Evolutionary conservation across 768 basidiomycete genomes (phyloP).

Genomic region (Xerocomus potaroensis): DNA sequence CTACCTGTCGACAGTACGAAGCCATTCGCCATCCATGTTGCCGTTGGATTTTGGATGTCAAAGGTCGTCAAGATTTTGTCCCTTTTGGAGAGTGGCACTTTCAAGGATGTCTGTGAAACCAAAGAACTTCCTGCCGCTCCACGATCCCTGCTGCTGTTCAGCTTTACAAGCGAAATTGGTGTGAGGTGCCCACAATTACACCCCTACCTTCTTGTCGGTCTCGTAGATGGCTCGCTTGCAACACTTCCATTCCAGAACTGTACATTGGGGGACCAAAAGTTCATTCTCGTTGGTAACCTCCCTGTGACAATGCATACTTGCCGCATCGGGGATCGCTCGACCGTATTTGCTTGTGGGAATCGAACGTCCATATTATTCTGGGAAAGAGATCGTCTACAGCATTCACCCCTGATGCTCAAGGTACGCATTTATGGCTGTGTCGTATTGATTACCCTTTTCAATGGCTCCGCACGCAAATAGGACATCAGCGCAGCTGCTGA

Average conservation of each 20-base stretch:
- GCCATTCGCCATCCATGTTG: conserved; percentile 45
- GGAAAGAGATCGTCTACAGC: conserved; percentile 58
- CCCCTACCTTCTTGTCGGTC: conserved; percentile 65
- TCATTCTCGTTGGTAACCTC: conserved; percentile 58
- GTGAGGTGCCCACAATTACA: conserved; percentile 34
- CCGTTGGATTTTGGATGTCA: conserved; percentile 74
- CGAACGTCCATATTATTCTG: conserved; percentile 65
- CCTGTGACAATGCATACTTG: conserved; percentile 63
- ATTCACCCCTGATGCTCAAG: conserved; percentile 73
- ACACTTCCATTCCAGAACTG: conserved; percentile 46
- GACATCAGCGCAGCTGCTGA: conserved; percentile 51
- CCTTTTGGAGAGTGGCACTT: conserved; percentile 18
- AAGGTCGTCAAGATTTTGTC: conserved; percentile 57
- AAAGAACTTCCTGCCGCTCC: conserved; percentile 39
- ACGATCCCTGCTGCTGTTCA: conserved; percentile 47
- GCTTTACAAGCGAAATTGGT: conserved; percentile 47
- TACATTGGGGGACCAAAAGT: conserved; percentile 45
- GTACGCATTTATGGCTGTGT: conserved; percentile 27
- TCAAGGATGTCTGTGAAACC: conserved; percentile 26
- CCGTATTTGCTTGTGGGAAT: conserved; percentile 70
- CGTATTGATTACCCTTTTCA: conserved; percentile 1
- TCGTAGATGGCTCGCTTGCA: conserved; percentile 70
- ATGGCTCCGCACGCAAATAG: conserved; percentile 21
- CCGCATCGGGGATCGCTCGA: conserved; percentile 45
- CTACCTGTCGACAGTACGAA: conserved; percentile 47